These are phyloP conservation scores for Globisporangium emineosum DNA, from an alignment of 352 stramenopile genomes.

Conservation along the genomic window DNA sequence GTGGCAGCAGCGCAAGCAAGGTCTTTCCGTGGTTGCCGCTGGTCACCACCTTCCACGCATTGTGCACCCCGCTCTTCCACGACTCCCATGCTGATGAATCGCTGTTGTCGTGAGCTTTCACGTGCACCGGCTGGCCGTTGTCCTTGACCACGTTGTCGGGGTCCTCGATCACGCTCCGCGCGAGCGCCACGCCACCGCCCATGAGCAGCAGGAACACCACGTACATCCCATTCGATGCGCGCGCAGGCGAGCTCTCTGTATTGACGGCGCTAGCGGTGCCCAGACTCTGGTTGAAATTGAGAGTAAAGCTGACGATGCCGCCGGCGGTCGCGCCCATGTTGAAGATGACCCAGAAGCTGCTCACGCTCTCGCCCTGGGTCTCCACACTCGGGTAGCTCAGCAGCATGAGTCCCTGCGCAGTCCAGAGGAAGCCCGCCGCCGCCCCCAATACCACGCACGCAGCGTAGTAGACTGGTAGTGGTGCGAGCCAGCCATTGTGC, in stretches of 20 bases:
- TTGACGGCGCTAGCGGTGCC: background rate
- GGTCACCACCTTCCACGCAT: background rate
- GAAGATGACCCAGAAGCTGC: constrained; percentile 82
- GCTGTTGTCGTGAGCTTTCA: background rate
- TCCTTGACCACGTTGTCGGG: constrained; percentile 24
- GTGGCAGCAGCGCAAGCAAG: constrained; percentile 32
- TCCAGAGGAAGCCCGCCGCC: constrained; percentile 74
- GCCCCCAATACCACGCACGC: constrained; percentile 47
- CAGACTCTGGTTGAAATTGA: constrained; percentile 26
- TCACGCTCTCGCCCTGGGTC: constrained; percentile 53
- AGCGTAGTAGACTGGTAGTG: constrained; percentile 7
- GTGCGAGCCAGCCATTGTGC: constrained; percentile 18
- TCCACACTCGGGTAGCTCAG: constrained; percentile 47
- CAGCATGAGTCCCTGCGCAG: constrained; percentile 64
- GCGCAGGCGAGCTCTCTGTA: background rate
- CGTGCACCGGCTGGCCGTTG: constrained; percentile 14
- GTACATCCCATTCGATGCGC: constrained; percentile 41
- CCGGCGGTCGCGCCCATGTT: constrained; percentile 64
- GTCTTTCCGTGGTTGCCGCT: background rate
- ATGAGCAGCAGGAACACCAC: constrained; percentile 59
- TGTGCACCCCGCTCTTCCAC: background rate
- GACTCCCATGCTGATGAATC: background rate
- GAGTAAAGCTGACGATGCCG: constrained; percentile 57
- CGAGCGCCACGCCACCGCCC: constrained; percentile 33
- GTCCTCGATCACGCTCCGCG: constrained; percentile 36